These are phyloP conservation scores for Candida sphagnicola DNA, from an alignment of 805 yeast species.

Conservation along the genomic window DNA sequence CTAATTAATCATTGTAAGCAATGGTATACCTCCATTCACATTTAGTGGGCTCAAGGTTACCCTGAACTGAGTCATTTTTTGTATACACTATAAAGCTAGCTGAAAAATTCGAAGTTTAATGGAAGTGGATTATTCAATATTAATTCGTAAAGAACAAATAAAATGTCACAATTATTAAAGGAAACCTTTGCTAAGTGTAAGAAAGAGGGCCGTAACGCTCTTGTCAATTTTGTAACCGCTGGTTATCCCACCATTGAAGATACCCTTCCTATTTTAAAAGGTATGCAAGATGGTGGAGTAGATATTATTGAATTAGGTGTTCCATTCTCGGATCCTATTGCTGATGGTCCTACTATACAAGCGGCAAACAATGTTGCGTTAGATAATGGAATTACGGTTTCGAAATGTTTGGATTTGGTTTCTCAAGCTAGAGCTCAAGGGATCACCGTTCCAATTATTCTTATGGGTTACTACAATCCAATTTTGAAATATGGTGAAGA, in stretches of 20 bases:
- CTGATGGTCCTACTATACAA: conserved; percentile 98
- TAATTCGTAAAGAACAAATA: not conserved
- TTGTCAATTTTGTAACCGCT: conserved; percentile 90
- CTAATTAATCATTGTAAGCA: too few relatives aligned
- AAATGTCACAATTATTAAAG: conserved; percentile 52
- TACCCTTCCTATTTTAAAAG: conserved; percentile 80
- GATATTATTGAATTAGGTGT: conserved; percentile 93
- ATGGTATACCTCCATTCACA: too few relatives aligned
- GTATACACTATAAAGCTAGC: not conserved
- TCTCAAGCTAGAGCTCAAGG: conserved; percentile 75
- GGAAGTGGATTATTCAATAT: too few relatives aligned
- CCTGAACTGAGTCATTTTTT: conserved; percentile 26
- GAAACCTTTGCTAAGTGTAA: conserved; percentile 61
- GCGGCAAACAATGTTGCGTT: conserved; percentile 80
- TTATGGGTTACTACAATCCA: conserved; percentile 99
- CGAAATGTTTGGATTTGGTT: conserved; percentile 66
- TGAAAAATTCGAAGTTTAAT: not conserved
- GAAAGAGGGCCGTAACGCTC: conserved; percentile 72
- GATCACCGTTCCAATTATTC: conserved; percentile 79
- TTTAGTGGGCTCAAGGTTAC: conserved; percentile 17
- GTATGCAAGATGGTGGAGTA: conserved; percentile 92
- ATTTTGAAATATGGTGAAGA: conserved; percentile 86
- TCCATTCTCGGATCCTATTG: conserved; percentile 98
- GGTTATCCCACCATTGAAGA: conserved; percentile 88
- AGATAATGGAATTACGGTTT: conserved; percentile 74